Conservation (phyloP, 768 basidiomycete genomes). For the Coprinopsis sp. region DNA sequence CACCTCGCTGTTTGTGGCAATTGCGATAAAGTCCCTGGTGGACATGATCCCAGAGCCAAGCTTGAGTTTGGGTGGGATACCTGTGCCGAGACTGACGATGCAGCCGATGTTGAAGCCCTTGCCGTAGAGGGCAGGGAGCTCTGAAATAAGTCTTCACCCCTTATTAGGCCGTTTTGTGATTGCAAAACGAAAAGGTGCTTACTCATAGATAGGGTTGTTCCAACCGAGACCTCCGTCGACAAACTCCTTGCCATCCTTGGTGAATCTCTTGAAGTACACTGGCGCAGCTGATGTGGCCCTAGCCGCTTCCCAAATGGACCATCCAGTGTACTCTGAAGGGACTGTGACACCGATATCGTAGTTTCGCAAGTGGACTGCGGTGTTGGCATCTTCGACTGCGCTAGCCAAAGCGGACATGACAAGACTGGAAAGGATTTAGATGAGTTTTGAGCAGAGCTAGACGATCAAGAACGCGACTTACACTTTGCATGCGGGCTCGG, state of each 20-base stretch:
- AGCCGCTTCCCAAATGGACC: slow-evolving; percentile 33
- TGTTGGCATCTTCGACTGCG: slow-evolving; percentile 21
- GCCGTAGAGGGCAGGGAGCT: too few relatives aligned
- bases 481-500: slow-evolving; percentile 26
- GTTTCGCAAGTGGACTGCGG: slow-evolving; percentile 26
- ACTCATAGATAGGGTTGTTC: slow-evolving; percentile 29
- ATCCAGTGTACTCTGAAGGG: too few relatives aligned
- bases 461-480: too few relatives aligned
- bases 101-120: not conserved
- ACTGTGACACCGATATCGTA: slow-evolving; percentile 24
- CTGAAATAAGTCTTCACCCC: too few relatives aligned
- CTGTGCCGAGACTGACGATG: slow-evolving; percentile 1
- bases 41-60: not conserved
- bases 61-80: not conserved
- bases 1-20: slow-evolving; percentile 3
- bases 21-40: not conserved
- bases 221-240: slow-evolving; percentile 28
- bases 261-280: slow-evolving; percentile 26
- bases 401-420: slow-evolving; percentile 21
- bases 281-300: slow-evolving; percentile 33
- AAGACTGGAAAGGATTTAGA: not conserved
- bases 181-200: too few relatives aligned
- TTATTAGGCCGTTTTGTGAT: too few relatives aligned
- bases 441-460: not conserved
- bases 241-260: slow-evolving; percentile 22